Percentiles rank a stretch among this genome's conserved stretches.
Conservation (phyloP, 257 asterid species). For the Plantago elongata region DNA sequence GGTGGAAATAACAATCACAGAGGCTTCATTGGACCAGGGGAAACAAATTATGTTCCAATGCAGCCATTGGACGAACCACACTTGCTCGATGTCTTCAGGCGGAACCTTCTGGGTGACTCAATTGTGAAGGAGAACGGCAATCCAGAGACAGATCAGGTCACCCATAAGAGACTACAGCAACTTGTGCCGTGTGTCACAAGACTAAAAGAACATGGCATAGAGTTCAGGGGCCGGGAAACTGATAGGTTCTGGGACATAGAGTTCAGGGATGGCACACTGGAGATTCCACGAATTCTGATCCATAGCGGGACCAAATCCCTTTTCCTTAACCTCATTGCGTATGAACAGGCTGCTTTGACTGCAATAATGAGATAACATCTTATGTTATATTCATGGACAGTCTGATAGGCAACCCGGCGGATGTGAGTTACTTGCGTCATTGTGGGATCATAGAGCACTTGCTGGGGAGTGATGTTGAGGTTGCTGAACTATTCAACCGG, state of each 20-base stretch:
- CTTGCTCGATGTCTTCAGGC: slow-evolving; percentile 71
- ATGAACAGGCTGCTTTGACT: slow-evolving; percentile 73
- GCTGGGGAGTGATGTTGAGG: slow-evolving; percentile 83
- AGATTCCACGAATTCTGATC: slow-evolving; percentile 63
- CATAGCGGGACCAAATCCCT: slow-evolving; percentile 82
- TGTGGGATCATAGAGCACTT: slow-evolving; percentile 78
- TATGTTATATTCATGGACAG: slow-evolving; percentile 86
- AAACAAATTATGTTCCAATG: slow-evolving; percentile 51
- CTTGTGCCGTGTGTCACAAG: slow-evolving; percentile 74
- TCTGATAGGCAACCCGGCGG: slow-evolving; percentile 67
- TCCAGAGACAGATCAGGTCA: slow-evolving; percentile 58
- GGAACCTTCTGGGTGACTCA: slow-evolving; percentile 44
- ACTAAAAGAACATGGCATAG: slow-evolving; percentile 68
- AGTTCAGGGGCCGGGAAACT: slow-evolving; percentile 60
- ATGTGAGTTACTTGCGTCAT: slow-evolving; percentile 66
- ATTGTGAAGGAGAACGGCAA: slow-evolving; percentile 52
- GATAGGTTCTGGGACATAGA: slow-evolving; percentile 81
- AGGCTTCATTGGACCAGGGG: slow-evolving; percentile 25
- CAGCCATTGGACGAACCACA: slow-evolving; percentile 62
- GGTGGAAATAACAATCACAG: slow-evolving; percentile 33
- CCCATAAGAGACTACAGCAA: slow-evolving; percentile 73
- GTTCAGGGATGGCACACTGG: slow-evolving; percentile 58
- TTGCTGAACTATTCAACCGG: slow-evolving; percentile 71
- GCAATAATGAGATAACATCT: slow-evolving; percentile 67
- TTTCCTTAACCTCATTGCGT: slow-evolving; percentile 79